phyloP scores from a whole-genome alignment of 371 early-diverging fungal genomes.

The Mucor racemosus region DNA sequence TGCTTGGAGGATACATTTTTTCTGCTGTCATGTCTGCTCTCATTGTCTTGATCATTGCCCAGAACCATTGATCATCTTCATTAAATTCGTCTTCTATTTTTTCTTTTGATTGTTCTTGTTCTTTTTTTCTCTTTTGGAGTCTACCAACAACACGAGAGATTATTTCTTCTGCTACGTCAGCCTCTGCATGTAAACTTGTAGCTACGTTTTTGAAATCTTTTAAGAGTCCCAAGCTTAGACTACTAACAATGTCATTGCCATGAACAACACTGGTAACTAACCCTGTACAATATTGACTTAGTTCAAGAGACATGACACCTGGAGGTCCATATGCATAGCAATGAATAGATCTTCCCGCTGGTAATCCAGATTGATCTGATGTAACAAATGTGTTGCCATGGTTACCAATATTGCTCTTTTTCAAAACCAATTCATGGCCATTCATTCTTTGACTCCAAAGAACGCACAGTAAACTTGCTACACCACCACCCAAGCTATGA shows the following conservation, averaged over 20 bases:
- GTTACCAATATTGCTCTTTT: neutral
- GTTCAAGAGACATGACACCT: slow-evolving; percentile 67
- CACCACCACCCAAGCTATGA: slow-evolving; percentile 84
- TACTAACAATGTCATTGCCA: slow-evolving; percentile 77
- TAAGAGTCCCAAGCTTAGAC: slow-evolving; percentile 74
- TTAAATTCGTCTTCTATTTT: slow-evolving; percentile 13
- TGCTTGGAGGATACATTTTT: slow-evolving; percentile 82
- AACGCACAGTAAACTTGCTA: slow-evolving; percentile 71
- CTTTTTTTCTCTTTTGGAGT: slow-evolving; percentile 30
- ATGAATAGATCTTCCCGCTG: slow-evolving; percentile 74
- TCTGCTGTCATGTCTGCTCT: slow-evolving; percentile 81
- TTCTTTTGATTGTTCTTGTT: slow-evolving; percentile 2
- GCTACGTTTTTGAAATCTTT: slow-evolving; percentile 79
- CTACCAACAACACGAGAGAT: slow-evolving; percentile 63
- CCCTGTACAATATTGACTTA: slow-evolving; percentile 70
- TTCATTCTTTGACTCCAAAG: slow-evolving; percentile 66
- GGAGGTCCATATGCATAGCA: slow-evolving; percentile 81
- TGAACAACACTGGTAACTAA: slow-evolving; percentile 79
- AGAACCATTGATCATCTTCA: slow-evolving; percentile 76
- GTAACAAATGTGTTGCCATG: slow-evolving; percentile 65
- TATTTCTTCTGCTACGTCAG: slow-evolving; percentile 72
- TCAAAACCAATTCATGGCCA: neutral
- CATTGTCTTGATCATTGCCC: slow-evolving; percentile 80
- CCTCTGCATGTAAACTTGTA: slow-evolving; percentile 65
- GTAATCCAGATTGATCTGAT: slow-evolving; percentile 64